Conservation (phyloP, 768 basidiomycete species). For the Phlegmacium glaucopus region DNA sequence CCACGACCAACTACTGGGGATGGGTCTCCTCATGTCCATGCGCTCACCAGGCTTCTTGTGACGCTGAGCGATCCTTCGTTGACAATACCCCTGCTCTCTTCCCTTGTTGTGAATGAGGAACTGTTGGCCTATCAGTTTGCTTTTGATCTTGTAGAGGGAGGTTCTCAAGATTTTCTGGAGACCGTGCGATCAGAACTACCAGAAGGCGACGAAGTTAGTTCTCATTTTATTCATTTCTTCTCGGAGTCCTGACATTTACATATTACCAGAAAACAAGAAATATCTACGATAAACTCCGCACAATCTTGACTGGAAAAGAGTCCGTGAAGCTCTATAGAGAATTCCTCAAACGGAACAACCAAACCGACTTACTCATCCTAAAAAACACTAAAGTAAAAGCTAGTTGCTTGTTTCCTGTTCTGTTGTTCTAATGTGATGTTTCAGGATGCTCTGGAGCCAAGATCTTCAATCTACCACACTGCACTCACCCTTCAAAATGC, state of each 20-base stretch:
- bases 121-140: slow-evolving; percentile 92
- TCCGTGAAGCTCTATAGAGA: slow-evolving; percentile 92
- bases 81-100: slow-evolving; percentile 69
- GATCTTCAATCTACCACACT: slow-evolving; percentile 96
- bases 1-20: slow-evolving; percentile 68
- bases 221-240: background rate
- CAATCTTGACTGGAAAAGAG: slow-evolving; percentile 86
- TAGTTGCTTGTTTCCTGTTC: background rate
- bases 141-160: slow-evolving; percentile 94
- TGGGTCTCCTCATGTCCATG: slow-evolving; percentile 72
- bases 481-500: slow-evolving; percentile 96
- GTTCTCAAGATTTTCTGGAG: slow-evolving; percentile 89
- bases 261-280: slow-evolving; percentile 50
- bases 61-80: slow-evolving; percentile 81
- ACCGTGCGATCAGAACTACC: slow-evolving; percentile 67
- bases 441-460: slow-evolving; percentile 86
- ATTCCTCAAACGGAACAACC: slow-evolving; percentile 93
- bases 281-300: slow-evolving; percentile 71
- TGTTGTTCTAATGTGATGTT: slow-evolving; percentile 4
- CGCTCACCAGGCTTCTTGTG: slow-evolving; percentile 86
- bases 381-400: slow-evolving; percentile 81
- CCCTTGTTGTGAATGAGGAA: slow-evolving; percentile 66
- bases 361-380: slow-evolving; percentile 86
- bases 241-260: background rate
- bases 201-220: slow-evolving; percentile 58